Conservation (phyloP, 208 protist species). For the Balamuthia mandrillaris region DNA sequence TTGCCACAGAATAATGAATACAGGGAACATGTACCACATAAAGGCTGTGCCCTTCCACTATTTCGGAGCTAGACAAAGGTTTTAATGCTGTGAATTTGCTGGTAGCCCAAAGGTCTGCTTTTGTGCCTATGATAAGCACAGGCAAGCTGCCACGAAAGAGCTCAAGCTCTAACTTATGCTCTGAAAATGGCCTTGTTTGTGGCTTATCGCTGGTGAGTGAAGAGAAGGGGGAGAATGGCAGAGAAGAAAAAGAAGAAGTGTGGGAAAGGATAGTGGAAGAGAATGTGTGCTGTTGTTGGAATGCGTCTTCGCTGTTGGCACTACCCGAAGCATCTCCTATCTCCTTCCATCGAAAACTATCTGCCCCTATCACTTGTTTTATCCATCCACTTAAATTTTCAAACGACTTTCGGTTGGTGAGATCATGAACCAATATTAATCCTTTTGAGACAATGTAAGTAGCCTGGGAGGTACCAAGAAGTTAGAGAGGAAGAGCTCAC, state of each 20-base stretch:
- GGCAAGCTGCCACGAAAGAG: background rate
- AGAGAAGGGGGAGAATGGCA: background rate
- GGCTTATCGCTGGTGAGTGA: background rate
- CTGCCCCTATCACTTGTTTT: background rate
- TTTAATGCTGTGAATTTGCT: background rate
- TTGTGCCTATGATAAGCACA: slow-evolving; percentile 10
- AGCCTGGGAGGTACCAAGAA: too few species aligned
- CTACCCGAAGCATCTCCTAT: too few species aligned
- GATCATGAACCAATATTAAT: background rate
- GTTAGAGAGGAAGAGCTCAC: background rate
- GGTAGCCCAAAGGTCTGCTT: background rate
- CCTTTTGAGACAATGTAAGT: background rate
- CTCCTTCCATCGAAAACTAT: slow-evolving; percentile 19
- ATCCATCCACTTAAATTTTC: slow-evolving; percentile 15
- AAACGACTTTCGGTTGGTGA: slow-evolving; percentile 20
- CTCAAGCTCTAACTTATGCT: background rate
- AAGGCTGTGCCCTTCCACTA: slow-evolving; percentile 15
- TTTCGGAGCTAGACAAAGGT: background rate
- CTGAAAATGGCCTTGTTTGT: background rate
- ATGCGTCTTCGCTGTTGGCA: too few species aligned
- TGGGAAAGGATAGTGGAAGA: background rate
- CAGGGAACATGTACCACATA: slow-evolving; percentile 3
- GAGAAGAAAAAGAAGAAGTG: background rate
- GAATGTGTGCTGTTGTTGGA: background rate
- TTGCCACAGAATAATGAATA: too few species aligned